These are phyloP conservation scores for Stachybotrys chlorohalonatus DNA, from an alignment of 2,329 filamentous ascomycete genomes.

Conservation along the genomic window DNA sequence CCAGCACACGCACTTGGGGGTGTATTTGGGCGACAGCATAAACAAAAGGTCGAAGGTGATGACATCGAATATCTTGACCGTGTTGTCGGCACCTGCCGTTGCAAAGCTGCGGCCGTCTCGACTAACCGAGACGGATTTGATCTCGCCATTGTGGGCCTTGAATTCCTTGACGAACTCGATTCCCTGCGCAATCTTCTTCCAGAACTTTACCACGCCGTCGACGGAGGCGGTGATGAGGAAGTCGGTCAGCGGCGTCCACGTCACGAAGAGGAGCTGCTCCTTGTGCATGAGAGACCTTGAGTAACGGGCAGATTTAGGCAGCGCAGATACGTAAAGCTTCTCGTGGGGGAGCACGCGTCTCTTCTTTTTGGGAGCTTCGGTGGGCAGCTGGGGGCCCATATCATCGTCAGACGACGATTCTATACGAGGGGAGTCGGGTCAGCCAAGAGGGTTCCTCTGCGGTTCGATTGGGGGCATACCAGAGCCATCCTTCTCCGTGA, in stretches of 20 bases:
- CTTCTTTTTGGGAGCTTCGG: slow-evolving; percentile 80
- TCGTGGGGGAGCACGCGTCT: slow-evolving; percentile 85
- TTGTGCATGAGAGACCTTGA: slow-evolving; percentile 98
- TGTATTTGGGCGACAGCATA: slow-evolving; percentile 69
- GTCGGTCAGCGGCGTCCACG: slow-evolving; percentile 82
- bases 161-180: slow-evolving; percentile 99
- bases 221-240: slow-evolving; percentile 91
- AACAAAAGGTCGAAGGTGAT: slow-evolving; percentile 82
- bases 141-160: slow-evolving; percentile 78
- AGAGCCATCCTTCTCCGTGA: slow-evolving; percentile 36
- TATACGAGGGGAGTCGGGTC: slow-evolving; percentile 13
- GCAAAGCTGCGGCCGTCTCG: slow-evolving; percentile 90
- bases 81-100: slow-evolving; percentile 70
- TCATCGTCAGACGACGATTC: slow-evolving; percentile 79
- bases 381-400: slow-evolving; percentile 85
- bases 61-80: slow-evolving; percentile 72
- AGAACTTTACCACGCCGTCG: slow-evolving; percentile 98
- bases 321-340: slow-evolving; percentile 85
- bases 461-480: slow-evolving; percentile 15
- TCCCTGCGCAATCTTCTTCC: slow-evolving; percentile 87
- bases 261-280: slow-evolving; percentile 82
- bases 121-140: slow-evolving; percentile 76
- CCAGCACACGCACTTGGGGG: slow-evolving; percentile 80
- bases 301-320: slow-evolving; percentile 74
- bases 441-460: neutral